Base-by-base conservation (phyloP, 2,329 filamentous ascomycete genomes). In the Sporothrix euskadiensis region DNA sequence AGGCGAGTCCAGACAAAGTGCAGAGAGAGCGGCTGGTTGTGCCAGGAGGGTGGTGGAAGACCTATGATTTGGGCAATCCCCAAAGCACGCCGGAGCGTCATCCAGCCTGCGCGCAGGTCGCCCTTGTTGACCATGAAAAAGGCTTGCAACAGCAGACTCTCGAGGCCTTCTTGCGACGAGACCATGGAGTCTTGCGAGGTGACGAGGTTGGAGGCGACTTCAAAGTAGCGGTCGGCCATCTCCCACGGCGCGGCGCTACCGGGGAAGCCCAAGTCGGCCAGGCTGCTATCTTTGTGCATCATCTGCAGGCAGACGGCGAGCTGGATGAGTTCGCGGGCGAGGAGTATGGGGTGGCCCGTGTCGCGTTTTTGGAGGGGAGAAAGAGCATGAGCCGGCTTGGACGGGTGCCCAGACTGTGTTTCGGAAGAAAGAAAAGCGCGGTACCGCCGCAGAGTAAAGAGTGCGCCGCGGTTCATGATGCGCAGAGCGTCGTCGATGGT, bases 81-180 rank as follows among this genome's bases (percentile, higher is more conserved):
- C 66, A 87, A 78, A 1, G 83, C 84, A 32, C 84, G 81, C 4
- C 85, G 82, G n/a, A 80, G 80, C 0, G 79, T 78, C 4, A 86
- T 75, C 83, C 84, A 87, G 0, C 84, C 81, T 1, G 81, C 79
- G 0, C 83, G 82, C 0, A 86, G 78, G 39, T 84, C 82, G 0
- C 86, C 86, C 0, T 78, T 78, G 44, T 86, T 86, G 26, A 83
- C 82, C 16, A 84, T 79, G 74, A 83, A 85, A 12, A 85, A 79
- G 3, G 80, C 81, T 74, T 86, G 82, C 0, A 87, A 79, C 74
- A 86, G 80, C 6, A 88, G 74, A 61, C 83, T 85, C 73, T 87
- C 84, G 5, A 88, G 77, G 0, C 84, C 84, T 70, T 86, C 85
- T 1, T 86, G 66, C 0, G 82, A 84, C 14, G 77, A 79, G 0